Evolutionary conservation across 106 monocot species (phyloP), one percentile per base, ranked within the genome.

Genomic region (Alisma plantagoaquatica): DNA sequence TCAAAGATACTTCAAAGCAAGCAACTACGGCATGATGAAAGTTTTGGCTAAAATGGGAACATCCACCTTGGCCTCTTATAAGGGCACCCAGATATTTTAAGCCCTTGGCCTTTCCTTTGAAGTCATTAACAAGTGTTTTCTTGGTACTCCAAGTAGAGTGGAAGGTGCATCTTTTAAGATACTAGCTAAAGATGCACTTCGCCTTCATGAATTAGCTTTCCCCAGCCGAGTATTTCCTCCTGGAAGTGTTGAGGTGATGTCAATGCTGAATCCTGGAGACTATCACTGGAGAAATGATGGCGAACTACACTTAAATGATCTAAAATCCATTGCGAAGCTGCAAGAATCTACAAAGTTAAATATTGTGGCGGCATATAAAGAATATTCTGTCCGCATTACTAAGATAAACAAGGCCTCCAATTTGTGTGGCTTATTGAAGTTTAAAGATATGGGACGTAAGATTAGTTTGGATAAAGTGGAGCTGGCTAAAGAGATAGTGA

Each of bases 31-130:
- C 29, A 76, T 92, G 78, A 92, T 92, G 92, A 92, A 92, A 71
- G 92, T 92, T 66, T 86, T 92, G 56, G 92, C 92, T 32, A 92
- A 92, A 65, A 92, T 92, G 92, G 92, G 92, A 14, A 92, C 84
- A 65, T 92, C 92, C 23, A 92, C 92, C 19, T 67, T 92, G 21
- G 92, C 92, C 18, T 92, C 92, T 61, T 92, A 92, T 49, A 92
- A 92, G 70, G 92, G 92, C 41, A 86, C 92, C 33, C 92, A 92
- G 46, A 92, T 86, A 55, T 92, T 92, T 63, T 86, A 92, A 77
- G 92, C 82, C 43, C 73, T 92, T 19, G 92, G 92, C 20, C 76
- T 92, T 56, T 73, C 92, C 33, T 71, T 73, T 20, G 69, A 92
- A 62, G 92, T 92, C 12, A 76, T 92, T 4, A 30, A 76, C 9